Evolutionary conservation across 495 filamentous ascomycete genomes (phyloP).

Genomic region (Penicillium macrosclerotiorum): DNA sequence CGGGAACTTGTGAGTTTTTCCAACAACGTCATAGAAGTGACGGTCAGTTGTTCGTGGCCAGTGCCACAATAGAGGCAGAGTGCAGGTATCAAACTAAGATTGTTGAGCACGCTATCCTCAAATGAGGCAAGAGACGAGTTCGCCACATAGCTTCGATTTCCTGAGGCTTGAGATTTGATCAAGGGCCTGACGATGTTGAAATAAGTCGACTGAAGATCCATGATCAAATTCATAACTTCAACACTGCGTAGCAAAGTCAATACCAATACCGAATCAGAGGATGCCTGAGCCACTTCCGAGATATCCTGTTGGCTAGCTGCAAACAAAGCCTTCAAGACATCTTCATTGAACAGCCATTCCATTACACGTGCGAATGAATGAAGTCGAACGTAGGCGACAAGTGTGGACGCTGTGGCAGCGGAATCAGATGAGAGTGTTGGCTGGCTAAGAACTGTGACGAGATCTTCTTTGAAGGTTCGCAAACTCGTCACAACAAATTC

Average conservation of each 20-base stretch:
- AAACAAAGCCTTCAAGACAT: constrained; percentile 76
- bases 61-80: constrained; percentile 82
- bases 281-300: constrained; percentile 60
- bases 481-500: constrained; percentile 74
- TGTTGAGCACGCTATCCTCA: constrained; percentile 86
- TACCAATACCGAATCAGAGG: constrained; percentile 71
- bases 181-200: constrained; percentile 78
- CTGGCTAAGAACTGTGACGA: constrained; percentile 77
- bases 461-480: constrained; percentile 83
- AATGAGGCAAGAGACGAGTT: constrained; percentile 78
- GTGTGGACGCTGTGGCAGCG: constrained; percentile 64
- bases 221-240: constrained; percentile 72
- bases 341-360: constrained; percentile 97
- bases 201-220: constrained; percentile 89
- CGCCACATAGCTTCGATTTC: constrained; percentile 50
- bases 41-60: constrained; percentile 69
- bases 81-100: constrained; percentile 70
- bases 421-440: constrained; percentile 70
- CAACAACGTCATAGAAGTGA: constrained; percentile 74
- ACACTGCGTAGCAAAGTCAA: constrained; percentile 70
- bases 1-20: constrained; percentile 81
- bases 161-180: constrained; percentile 55
- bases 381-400: constrained; percentile 73
- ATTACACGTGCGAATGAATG: constrained; percentile 92
- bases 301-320: constrained; percentile 70